These are phyloP conservation scores for Gastrolobium bilobum DNA, from an alignment of 306 rosid species.

Conservation along the genomic window DNA sequence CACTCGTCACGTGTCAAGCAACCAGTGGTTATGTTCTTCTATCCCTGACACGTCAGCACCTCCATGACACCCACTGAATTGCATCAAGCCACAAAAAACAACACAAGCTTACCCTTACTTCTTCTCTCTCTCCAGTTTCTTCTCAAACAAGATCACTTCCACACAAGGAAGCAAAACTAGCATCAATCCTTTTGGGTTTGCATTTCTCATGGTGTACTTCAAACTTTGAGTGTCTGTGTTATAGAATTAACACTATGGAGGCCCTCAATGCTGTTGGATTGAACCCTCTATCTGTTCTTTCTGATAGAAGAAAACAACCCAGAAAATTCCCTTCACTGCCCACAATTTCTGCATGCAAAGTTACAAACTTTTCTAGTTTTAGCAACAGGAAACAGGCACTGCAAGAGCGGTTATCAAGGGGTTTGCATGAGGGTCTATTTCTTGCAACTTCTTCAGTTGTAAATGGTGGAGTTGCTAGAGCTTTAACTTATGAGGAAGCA, in stretches of 20 bases:
- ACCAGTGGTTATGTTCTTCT: constrained; percentile 30
- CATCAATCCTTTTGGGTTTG: constrained; percentile 29
- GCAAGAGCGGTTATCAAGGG: constrained; percentile 46
- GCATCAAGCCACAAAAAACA: constrained; percentile 39
- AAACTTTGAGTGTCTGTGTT: constrained; percentile 31
- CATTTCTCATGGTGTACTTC: constrained; percentile 27
- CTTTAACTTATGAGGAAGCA: constrained; percentile 89
- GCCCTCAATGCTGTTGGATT: constrained; percentile 89
- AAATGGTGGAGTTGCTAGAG: constrained; percentile 66
- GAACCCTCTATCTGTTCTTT: constrained; percentile 82
- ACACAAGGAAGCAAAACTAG: constrained; percentile 35
- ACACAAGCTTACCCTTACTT: constrained; percentile 11
- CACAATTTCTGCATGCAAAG: constrained; percentile 56
- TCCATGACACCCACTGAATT: constrained; percentile 31
- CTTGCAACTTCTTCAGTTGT: constrained; percentile 70
- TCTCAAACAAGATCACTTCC: constrained; percentile 33
- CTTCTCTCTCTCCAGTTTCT: constrained; percentile 34
- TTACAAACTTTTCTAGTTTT: constrained; percentile 54
- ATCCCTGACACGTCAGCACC: constrained; percentile 53
- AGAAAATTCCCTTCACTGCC: constrained; percentile 60
- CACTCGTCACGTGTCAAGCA: constrained; percentile 47
- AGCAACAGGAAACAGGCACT: constrained; percentile 46
- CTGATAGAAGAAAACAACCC: constrained; percentile 69
- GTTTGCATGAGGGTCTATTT: constrained; percentile 63
- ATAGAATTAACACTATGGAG: constrained; percentile 89